Evolutionary conservation across 2,329 filamentous ascomycete genomes (phyloP).

Genomic region (Diaporthe ilicicola): DNA sequence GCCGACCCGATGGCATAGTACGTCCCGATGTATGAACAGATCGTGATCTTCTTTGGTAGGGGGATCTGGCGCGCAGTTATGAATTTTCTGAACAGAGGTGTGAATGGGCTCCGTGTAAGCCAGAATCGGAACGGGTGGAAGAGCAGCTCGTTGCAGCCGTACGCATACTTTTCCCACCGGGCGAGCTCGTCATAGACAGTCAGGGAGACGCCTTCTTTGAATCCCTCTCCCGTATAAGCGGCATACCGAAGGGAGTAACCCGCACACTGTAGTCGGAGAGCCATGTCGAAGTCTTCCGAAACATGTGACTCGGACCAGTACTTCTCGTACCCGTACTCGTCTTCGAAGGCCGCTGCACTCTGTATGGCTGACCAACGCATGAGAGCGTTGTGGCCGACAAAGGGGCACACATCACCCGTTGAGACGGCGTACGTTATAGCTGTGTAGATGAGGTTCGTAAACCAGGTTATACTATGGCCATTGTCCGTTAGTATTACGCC

Average conservation of each 20-base stretch:
- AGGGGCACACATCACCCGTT: slow-evolving; percentile 79
- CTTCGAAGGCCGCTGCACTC: slow-evolving; percentile 70
- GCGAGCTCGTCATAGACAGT: slow-evolving; percentile 87
- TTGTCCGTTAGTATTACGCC: not conserved
- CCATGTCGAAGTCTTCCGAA: slow-evolving; percentile 85
- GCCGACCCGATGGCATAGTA: slow-evolving; percentile 42
- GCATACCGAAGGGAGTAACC: slow-evolving; percentile 75
- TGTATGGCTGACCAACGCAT: slow-evolving; percentile 80
- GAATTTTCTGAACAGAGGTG: slow-evolving; percentile 69
- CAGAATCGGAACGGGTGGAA: slow-evolving; percentile 73
- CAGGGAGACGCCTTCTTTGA: slow-evolving; percentile 84
- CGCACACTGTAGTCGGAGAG: slow-evolving; percentile 76
- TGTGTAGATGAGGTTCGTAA: slow-evolving; percentile 79
- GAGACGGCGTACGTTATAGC: slow-evolving; percentile 77
- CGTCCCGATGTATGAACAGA: slow-evolving; percentile 45
- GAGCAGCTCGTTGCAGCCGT: slow-evolving; percentile 82
- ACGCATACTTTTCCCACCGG: slow-evolving; percentile 88
- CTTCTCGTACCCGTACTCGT: slow-evolving; percentile 77
- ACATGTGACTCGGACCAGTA: slow-evolving; percentile 85
- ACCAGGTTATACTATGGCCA: slow-evolving; percentile 68
- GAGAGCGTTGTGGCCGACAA: slow-evolving; percentile 81
- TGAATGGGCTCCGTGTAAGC: slow-evolving; percentile 70
- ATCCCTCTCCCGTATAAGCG: slow-evolving; percentile 73
- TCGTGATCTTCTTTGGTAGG: slow-evolving; percentile 60
- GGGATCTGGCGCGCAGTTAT: slow-evolving; percentile 64